Conservation (phyloP, 2,329 filamentous ascomycete species). For the Dactylonectria macrodidyma region DNA sequence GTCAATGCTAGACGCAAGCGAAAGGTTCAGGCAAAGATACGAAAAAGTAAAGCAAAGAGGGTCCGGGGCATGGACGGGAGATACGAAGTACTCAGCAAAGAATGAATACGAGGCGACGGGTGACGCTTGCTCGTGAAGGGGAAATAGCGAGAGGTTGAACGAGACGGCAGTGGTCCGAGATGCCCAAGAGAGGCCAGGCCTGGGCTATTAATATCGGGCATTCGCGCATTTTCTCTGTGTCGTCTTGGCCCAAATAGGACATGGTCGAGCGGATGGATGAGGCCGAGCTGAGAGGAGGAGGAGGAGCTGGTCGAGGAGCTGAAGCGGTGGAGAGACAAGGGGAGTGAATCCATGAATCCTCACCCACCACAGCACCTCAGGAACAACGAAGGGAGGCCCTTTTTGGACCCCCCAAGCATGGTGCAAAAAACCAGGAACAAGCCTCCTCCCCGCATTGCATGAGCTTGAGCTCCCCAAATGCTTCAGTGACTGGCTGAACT, state of each 20-base stretch:
- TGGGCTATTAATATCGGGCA: constrained; percentile 27
- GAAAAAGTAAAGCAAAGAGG: constrained; percentile 25
- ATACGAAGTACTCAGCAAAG: not conserved
- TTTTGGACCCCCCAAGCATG: constrained; percentile 4
- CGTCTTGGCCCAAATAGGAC: not conserved
- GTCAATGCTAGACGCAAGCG: constrained; percentile 5
- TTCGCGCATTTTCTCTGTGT: not conserved
- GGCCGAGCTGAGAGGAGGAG: not conserved
- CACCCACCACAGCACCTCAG: too few relatives aligned
- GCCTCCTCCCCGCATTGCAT: constrained; percentile 12
- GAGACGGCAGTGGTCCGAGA: constrained; percentile 6
- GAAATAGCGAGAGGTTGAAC: not conserved
- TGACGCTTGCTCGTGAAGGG: constrained; percentile 4
- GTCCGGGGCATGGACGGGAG: constrained; percentile 7
- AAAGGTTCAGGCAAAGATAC: constrained; percentile 22
- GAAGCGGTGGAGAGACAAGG: not conserved
- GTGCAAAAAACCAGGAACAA: constrained; percentile 15
- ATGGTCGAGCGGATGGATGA: not conserved
- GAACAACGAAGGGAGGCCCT: not conserved
- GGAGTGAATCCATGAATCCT: constrained; percentile 19
- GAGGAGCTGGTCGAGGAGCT: constrained; percentile 1
- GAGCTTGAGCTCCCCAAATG: not conserved
- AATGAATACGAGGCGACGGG: constrained; percentile 8
- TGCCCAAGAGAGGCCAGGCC: not conserved
- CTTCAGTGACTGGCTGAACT: too few relatives aligned